Evolutionary conservation across 2,329 filamentous ascomycete species (phyloP), one percentile per base, ranked within the genome.

Genomic region (Talaromyces amestolkiae): DNA sequence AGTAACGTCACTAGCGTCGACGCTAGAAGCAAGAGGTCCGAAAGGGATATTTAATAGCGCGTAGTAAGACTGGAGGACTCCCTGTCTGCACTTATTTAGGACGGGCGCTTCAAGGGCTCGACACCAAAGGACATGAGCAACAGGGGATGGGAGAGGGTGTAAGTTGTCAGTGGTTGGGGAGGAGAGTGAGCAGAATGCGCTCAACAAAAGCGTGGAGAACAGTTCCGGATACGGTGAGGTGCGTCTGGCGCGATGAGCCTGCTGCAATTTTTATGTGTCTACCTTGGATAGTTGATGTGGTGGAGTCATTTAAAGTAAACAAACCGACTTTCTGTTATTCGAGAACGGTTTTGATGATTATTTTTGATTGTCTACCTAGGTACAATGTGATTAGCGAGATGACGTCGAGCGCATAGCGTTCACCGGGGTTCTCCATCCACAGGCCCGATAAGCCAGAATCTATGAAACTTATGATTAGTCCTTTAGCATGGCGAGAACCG

Each of bases 181-280:
- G 24, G 17, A 15, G 22, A 51, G 53, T 19, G 10, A 56, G 53
- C 17, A 58, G 27, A 31, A 31, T 31, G 27, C 27, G 56, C 35
- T 58, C 35, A 58, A 19, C 19, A 41, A 17, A 24, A 31, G 35
- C 37, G 37, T 60, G 37, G 58, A 47, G 39, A 39, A 56, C 53
- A 22, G 35, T 31, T 56, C 62, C 67, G 63, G 56, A 68, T 67
- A 41, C 49, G 67, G 67, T 65, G 66, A 68, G 61, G 59, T 66
- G 66, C 66, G 59, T 65, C 49, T 47, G 24, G 33, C 41, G 60
- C 27, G 19, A 45, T 49, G 24, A 56, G 39, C 45, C n/a, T 4
- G 10, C 49, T 10, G 6, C 17, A 31, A 33, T 13, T n/a, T 31
- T 54, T 19, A 35, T 37, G 3, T 37, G 3, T 37, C 10, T 13